These are phyloP conservation scores for Backusella australiensis DNA, from an alignment of 192 early-diverging fungal genomes.

Conservation along the genomic window DNA sequence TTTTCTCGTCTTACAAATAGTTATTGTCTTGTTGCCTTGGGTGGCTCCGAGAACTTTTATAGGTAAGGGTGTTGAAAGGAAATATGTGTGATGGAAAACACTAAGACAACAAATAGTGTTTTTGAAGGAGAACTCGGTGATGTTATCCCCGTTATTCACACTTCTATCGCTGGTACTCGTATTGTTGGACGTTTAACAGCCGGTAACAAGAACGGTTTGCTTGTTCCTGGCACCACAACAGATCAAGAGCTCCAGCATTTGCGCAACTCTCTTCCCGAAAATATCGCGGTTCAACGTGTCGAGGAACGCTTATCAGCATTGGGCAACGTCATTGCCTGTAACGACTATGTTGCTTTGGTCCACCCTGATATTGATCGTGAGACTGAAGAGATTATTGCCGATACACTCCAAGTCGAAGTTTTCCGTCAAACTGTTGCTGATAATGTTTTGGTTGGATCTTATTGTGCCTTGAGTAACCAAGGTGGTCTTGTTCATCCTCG, in stretches of 20 bases:
- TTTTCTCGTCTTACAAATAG: conserved; percentile 97
- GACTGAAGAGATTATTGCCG: conserved; percentile 99
- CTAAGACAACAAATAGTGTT: conserved; percentile 52
- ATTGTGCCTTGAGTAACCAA: conserved; percentile 95
- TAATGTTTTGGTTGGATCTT: conserved; percentile 95
- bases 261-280: conserved; percentile 93
- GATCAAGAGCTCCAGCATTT: conserved; percentile 98
- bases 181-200: conserved; percentile 94
- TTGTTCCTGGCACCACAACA: conserved; percentile 94
- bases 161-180: conserved; percentile 94
- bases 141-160: conserved; percentile 95
- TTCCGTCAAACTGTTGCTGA: conserved; percentile 98
- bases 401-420: conserved; percentile 96
- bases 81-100: background rate
- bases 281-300: conserved; percentile 90
- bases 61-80: conserved; percentile 50
- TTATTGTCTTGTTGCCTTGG: conserved; percentile 95
- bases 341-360: conserved; percentile 98
- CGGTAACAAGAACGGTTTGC: conserved; percentile 91
- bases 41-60: conserved; percentile 99
- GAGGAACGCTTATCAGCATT: conserved; percentile 97
- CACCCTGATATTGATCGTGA: conserved; percentile 98
- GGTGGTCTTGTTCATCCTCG: conserved; percentile 96
- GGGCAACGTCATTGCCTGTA: conserved; percentile 99
- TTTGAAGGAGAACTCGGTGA: conserved; percentile 95